A percentile compares a stretch with the other conserved stretches of the same genome.
Conservation (phyloP, 768 basidiomycete species). For the Psilocybe tampanensis region DNA sequence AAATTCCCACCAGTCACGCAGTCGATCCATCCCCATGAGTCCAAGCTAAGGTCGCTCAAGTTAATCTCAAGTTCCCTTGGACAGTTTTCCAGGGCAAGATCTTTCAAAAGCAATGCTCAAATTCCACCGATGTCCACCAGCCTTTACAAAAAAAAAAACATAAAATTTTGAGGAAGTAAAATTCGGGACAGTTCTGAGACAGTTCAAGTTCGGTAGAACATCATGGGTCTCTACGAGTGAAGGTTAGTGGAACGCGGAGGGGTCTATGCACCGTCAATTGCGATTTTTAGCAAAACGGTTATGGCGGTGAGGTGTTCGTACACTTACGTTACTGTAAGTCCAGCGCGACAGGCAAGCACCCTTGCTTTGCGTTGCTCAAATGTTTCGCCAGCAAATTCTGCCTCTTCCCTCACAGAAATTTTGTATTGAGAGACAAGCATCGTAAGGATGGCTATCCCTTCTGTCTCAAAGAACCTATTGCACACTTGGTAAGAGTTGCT, state of each 20-base stretch:
- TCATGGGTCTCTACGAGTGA: constrained; percentile 15
- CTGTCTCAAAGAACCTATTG: constrained; percentile 52
- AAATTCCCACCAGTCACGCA: too few relatives aligned
- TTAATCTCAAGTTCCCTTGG: too few relatives aligned
- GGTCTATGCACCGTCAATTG: constrained; percentile 17
- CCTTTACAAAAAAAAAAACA: too few relatives aligned
- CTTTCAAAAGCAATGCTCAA: too few relatives aligned
- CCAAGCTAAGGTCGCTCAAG: too few relatives aligned
- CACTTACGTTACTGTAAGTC: constrained; percentile 49
- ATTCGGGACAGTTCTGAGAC: too few relatives aligned
- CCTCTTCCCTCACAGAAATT: constrained; percentile 52
- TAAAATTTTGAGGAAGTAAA: too few relatives aligned
- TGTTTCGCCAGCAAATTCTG: constrained; percentile 46
- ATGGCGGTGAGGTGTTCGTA: background rate
- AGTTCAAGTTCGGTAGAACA: background rate
- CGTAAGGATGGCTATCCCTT: constrained; percentile 52
- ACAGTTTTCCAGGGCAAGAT: too few relatives aligned
- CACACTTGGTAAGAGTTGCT: background rate
- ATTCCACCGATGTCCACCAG: too few relatives aligned
- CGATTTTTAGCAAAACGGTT: background rate
- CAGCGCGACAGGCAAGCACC: constrained; percentile 35
- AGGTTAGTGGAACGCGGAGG: constrained; percentile 24
- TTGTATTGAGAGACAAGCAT: constrained; percentile 48
- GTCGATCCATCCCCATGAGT: too few relatives aligned
- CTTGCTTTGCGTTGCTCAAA: constrained; percentile 48